Base-by-base conservation (phyloP, 495 filamentous ascomycete genomes). In the Penicillium longicatenatum region DNA sequence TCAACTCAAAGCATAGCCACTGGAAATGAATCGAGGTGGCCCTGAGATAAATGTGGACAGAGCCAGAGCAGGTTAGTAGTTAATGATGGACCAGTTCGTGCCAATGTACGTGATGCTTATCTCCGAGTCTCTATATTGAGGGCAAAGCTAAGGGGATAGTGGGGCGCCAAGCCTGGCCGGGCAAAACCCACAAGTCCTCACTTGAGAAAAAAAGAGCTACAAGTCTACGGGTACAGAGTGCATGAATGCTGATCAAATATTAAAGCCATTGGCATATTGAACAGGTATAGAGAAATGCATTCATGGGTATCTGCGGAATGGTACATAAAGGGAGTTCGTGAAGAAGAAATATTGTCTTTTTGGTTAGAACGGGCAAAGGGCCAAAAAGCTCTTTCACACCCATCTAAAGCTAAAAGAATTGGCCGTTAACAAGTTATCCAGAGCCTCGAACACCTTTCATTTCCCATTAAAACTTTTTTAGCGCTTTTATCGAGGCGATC, bases 251-350 rank as follows among this genome's bases (percentile, higher is more conserved):
- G 57, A 58, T 60, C 59, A 62, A 57, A 46, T 33, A 58, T 56
- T 45, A 4, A 49, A 54, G 60, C 48, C 60, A 65, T 62, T 59
- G 52, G 24, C 35, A 45, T 30, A 30, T 54, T 26, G 64, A 67
- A 69, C 64, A 60, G 66, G 54, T 68, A n/a, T n/a, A 61, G 68
- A 73, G 63, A 77, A 77, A 75, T 76, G 73, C 70, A 77, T 77
- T 77, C 75, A 77, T 72, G 75, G 75, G 75, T 77, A 77, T 77
- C 75, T 77, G 75, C 73, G 60, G 55, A 66, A 60, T 70, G 69
- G 71, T 76, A 75, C 71, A 76, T 73, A 65, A 62, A 50, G 57
- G 48, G 59, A 61, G 55, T 63, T 70, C 64, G 65, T 70, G 60
- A 70, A 69, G 59, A 62, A 55, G 61, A 67, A 63, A 59, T 66